Evolutionary conservation across 2,329 filamentous ascomycete species (phyloP).

Genomic region (Diaporthe sp.): DNA sequence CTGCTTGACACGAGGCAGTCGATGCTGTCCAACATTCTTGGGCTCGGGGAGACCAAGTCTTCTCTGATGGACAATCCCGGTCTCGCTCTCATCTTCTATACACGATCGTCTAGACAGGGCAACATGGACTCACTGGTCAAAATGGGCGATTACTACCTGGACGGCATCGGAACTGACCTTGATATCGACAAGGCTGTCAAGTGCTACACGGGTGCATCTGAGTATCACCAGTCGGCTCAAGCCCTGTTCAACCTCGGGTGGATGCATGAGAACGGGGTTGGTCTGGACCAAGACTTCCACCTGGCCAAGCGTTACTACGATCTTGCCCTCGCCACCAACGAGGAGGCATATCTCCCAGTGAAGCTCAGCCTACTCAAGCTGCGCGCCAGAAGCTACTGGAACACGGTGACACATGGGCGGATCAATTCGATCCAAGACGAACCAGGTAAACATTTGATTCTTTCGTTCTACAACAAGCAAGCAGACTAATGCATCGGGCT

Average conservation of each 20-base stretch:
- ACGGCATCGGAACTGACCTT: conserved; percentile 78
- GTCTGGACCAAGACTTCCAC: conserved; percentile 94
- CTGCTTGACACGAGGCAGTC: conserved; percentile 82
- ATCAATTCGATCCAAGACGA: conserved; percentile 95
- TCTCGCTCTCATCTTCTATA: conserved; percentile 92
- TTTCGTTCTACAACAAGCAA: not conserved
- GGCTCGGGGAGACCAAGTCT: conserved; percentile 54
- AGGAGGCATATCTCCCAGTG: conserved; percentile 94
- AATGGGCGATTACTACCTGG: conserved; percentile 97
- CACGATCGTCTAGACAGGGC: conserved; percentile 89
- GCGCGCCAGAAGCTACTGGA: conserved; percentile 90
- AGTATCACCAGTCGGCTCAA: conserved; percentile 92
- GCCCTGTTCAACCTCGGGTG: conserved; percentile 97
- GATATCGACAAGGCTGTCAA: conserved; percentile 89
- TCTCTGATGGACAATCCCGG: conserved; percentile 63
- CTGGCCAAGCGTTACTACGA: conserved; percentile 98
- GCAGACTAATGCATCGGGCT: conserved; percentile 45
- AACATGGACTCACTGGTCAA: conserved; percentile 97
- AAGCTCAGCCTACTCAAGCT: conserved; percentile 90
- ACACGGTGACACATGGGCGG: conserved; percentile 88
- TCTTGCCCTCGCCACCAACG: conserved; percentile 88
- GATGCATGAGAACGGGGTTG: conserved; percentile 99
- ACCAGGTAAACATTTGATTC: conserved; percentile 70
- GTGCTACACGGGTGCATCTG: conserved; percentile 93
- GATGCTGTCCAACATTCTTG: conserved; percentile 66